Evolutionary conservation across 2,329 filamentous ascomycete species (phyloP).

Genomic region (Stagonosporopsis tanaceti): DNA sequence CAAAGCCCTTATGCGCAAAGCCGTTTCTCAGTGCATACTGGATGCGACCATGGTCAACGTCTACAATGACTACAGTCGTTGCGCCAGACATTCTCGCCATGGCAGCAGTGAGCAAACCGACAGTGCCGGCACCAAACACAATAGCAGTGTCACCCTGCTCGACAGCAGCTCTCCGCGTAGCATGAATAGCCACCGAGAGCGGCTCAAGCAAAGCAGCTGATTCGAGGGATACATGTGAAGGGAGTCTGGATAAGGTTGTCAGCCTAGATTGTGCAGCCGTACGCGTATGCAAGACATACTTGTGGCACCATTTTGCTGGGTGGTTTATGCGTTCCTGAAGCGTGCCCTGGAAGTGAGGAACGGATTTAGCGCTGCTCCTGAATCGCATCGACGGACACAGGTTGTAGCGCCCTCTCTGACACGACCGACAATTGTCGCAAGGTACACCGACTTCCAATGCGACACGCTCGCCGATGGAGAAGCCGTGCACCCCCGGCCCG

Average conservation of each 20-base stretch:
- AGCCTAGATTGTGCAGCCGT: conserved; percentile 34
- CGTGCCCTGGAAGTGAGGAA: conserved; percentile 55
- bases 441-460: conserved; percentile 53
- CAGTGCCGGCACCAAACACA: conserved; percentile 83
- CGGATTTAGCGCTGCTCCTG: conserved; percentile 53
- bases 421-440: conserved; percentile 53
- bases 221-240: conserved; percentile 50
- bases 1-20: conserved; percentile 51
- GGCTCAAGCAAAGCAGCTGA: conserved; percentile 60
- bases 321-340: conserved; percentile 55
- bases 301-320: conserved; percentile 55
- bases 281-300: conserved; percentile 50
- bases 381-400: conserved; percentile 54
- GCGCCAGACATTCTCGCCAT: conserved; percentile 53
- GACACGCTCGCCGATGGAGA: conserved; percentile 52
- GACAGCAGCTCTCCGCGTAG: conserved; percentile 76
- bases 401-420: conserved; percentile 54
- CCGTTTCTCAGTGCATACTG: conserved; percentile 50
- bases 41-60: conserved; percentile 51
- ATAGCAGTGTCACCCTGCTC: conserved; percentile 79
- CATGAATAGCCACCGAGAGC: conserved; percentile 85
- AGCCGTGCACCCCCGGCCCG: conserved; percentile 48
- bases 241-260: conserved; percentile 48
- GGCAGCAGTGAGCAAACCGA: conserved; percentile 50
- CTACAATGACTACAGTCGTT: conserved; percentile 52